These are phyloP conservation scores for Streptanthus diversifolius DNA, from an alignment of 345 rosid genomes.

Conservation along the genomic window DNA sequence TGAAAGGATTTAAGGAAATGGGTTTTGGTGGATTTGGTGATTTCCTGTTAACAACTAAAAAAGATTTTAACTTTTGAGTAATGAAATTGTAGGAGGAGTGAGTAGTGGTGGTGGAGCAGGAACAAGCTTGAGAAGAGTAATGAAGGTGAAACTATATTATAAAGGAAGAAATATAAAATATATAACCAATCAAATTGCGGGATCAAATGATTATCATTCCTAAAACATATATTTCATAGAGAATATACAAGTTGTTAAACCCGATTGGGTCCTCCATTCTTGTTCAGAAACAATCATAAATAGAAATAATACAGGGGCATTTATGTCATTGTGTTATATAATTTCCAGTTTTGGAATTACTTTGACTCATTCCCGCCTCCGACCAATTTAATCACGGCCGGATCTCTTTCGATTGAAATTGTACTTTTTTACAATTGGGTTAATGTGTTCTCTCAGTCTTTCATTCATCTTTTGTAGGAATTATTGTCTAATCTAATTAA, in stretches of 20 bases:
- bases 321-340: not conserved
- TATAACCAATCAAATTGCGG: too few species aligned
- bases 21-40: slow-evolving; percentile 32
- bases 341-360: slow-evolving; percentile 7
- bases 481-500: not conserved
- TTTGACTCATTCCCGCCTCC: slow-evolving; percentile 24
- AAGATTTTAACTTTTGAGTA: not conserved
- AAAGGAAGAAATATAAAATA: too few species aligned
- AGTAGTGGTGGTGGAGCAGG: slow-evolving; percentile 27
- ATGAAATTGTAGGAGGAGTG: slow-evolving; percentile 22
- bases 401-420: not conserved
- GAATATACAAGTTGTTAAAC: not conserved
- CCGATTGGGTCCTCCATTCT: not conserved
- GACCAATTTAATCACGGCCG: slow-evolving; percentile 11
- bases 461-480: slow-evolving; percentile 10
- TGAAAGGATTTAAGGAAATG: slow-evolving; percentile 10
- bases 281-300: not conserved
- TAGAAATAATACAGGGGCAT: not conserved
- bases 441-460: not conserved
- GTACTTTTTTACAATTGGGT: not conserved
- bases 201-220: not conserved
- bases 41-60: not conserved
- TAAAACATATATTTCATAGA: not conserved
- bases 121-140: slow-evolving; percentile 7
- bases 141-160: not conserved